Evolutionary conservation across 208 protist species (phyloP).

Genomic region (Trypanosoma rangeli): DNA sequence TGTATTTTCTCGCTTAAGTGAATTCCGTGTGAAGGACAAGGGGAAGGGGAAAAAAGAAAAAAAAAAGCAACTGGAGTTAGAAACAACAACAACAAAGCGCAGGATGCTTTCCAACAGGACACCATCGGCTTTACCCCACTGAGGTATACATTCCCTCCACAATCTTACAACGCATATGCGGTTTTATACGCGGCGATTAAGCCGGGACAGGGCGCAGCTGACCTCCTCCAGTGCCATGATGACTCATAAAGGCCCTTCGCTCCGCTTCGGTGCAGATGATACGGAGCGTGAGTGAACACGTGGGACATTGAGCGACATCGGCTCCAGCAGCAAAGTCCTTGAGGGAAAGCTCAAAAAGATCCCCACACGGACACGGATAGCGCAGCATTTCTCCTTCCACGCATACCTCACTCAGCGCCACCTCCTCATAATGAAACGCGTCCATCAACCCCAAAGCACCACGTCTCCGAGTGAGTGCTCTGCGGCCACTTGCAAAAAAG

Average conservation of each 20-base stretch:
- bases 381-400: slow-evolving; percentile 69
- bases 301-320: slow-evolving; percentile 86
- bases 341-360: slow-evolving; percentile 86
- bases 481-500: not conserved
- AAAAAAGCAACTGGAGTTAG: not conserved
- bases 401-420: slow-evolving; percentile 78
- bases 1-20: not conserved
- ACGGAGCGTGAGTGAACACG: slow-evolving; percentile 87
- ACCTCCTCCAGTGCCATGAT: not conserved
- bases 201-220: slow-evolving; percentile 22
- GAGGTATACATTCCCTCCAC: not conserved
- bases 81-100: not conserved
- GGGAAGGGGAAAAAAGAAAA: not conserved
- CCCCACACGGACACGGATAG: slow-evolving; percentile 91
- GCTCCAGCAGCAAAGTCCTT: slow-evolving; percentile 68
- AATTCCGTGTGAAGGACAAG: not conserved
- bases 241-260: slow-evolving; percentile 39
- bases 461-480: not conserved
- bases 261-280: slow-evolving; percentile 71
- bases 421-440: slow-evolving; percentile 90
- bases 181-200: slow-evolving; percentile 8
- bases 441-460: slow-evolving; percentile 23
- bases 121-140: not conserved
- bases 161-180: not conserved
- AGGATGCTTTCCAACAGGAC: not conserved